These are phyloP conservation scores for Fusarium coffeatum DNA, from an alignment of 2,329 filamentous ascomycete species.

Conservation along the genomic window DNA sequence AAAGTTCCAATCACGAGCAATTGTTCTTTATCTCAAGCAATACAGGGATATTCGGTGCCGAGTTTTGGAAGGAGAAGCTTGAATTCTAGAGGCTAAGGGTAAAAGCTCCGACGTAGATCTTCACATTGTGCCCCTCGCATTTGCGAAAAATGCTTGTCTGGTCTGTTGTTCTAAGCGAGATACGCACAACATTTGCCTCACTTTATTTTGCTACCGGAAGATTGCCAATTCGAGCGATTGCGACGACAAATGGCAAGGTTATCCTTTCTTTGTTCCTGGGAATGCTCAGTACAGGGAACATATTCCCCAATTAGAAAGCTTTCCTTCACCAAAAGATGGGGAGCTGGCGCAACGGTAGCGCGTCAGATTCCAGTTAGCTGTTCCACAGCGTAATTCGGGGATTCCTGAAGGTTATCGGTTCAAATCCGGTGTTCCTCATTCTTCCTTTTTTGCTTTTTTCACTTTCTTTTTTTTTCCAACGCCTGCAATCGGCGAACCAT, in stretches of 20 bases:
- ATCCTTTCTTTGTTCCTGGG: background rate
- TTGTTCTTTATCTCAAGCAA: background rate
- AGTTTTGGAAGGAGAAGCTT: slow-evolving; percentile 14
- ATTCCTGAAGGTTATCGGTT: slow-evolving; percentile 18
- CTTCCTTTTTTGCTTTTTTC: background rate
- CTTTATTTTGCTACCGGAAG: background rate
- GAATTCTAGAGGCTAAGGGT: slow-evolving; percentile 5
- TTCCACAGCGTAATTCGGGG: background rate
- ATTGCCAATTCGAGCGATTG: background rate
- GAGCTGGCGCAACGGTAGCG: slow-evolving; percentile 21
- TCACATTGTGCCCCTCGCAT: background rate
- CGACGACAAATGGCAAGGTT: background rate
- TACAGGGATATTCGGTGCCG: slow-evolving; percentile 8
- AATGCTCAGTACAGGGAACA: fast-evolving
- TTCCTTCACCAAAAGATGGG: background rate
- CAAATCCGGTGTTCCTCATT: slow-evolving; percentile 19
- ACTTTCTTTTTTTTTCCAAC: too few relatives aligned
- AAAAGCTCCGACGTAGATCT: slow-evolving; percentile 27
- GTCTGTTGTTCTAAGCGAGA: background rate
- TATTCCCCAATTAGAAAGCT: fast-evolving
- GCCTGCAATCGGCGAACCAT: background rate
- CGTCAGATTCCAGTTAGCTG: slow-evolving; percentile 16
- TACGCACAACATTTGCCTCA: background rate
- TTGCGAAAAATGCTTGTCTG: slow-evolving; percentile 2
- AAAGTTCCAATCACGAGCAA: slow-evolving; percentile 37